phyloP scores from a whole-genome alignment of 129 eudicot species.

The Arctium minus region DNA sequence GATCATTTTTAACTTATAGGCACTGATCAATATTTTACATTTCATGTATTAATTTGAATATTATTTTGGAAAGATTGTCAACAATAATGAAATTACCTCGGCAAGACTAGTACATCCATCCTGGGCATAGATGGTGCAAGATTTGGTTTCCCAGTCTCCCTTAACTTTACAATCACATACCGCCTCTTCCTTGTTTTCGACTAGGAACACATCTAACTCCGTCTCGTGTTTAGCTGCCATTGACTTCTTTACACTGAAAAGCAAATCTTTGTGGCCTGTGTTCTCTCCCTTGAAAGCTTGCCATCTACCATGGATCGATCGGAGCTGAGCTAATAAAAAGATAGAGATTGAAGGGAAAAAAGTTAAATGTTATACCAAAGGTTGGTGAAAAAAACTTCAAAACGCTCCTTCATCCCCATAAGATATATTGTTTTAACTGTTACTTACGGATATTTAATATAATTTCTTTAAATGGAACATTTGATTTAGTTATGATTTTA shows the following conservation, averaged over 20 bases:
- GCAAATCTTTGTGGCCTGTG: conserved; percentile 28
- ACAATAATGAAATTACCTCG: conserved; percentile 12
- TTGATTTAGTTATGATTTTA: too few relatives aligned
- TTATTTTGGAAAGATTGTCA: background rate
- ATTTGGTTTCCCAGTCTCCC: conserved; percentile 36
- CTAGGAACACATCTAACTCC: conserved; percentile 30
- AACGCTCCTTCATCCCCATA: background rate
- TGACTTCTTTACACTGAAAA: conserved; percentile 38
- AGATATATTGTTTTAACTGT: background rate
- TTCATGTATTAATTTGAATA: background rate
- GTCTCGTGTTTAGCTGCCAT: conserved; percentile 22
- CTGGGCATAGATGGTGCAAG: conserved; percentile 33
- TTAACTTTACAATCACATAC: conserved; percentile 33
- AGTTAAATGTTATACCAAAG: background rate
- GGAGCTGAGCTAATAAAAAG: conserved; percentile 8
- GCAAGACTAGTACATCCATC: conserved; percentile 34
- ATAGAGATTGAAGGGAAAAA: background rate
- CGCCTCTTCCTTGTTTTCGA: conserved; percentile 28
- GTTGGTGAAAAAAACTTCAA: background rate
- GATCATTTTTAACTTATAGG: background rate
- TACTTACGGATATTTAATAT: too few relatives aligned
- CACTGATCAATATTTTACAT: background rate
- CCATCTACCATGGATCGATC: conserved; percentile 45
- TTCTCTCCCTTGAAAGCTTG: conserved; percentile 42
- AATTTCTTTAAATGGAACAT: too few relatives aligned